Conservation (phyloP, 768 basidiomycete genomes). For the Leucosporidium creatinivorum region DNA sequence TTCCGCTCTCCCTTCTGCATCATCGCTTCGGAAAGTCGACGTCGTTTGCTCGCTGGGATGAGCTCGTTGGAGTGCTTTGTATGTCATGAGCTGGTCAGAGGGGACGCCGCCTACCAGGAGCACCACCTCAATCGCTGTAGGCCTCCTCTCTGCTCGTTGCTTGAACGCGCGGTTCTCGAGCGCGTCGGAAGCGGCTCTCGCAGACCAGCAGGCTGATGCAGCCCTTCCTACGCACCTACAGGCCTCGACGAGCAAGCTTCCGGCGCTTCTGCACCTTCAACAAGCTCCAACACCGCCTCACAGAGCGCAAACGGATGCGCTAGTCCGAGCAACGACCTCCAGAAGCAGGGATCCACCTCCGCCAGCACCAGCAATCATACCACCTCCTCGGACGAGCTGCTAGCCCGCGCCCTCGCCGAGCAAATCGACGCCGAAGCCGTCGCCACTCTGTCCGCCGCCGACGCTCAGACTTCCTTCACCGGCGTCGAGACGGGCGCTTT, state of each 20-base stretch:
- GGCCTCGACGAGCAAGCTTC: constrained; percentile 16
- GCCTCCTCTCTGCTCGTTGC: background rate
- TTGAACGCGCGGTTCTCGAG: background rate
- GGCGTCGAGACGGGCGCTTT: no score
- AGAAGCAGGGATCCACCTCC: no score
- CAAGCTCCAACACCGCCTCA: background rate
- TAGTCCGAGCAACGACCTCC: background rate
- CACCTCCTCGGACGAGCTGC: background rate
- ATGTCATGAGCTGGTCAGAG: constrained; percentile 1
- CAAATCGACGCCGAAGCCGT: background rate
- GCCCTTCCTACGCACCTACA: background rate
- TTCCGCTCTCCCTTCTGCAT: no score
- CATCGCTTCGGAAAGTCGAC: no score
- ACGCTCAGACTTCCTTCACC: no score
- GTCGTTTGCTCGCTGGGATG: background rate
- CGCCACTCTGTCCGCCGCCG: no score
- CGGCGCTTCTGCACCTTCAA: background rate
- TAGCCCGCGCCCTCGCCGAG: background rate
- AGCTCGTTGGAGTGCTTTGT: constrained; percentile 17
- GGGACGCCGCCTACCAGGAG: constrained; percentile 12
- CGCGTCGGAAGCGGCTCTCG: background rate
- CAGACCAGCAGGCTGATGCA: background rate
- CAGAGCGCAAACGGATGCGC: background rate
- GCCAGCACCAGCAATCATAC: background rate
- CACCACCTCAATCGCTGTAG: constrained; percentile 21